Evolutionary conservation across 352 stramenopile species (phyloP).

Genomic region (Globisporangium irregulare): DNA sequence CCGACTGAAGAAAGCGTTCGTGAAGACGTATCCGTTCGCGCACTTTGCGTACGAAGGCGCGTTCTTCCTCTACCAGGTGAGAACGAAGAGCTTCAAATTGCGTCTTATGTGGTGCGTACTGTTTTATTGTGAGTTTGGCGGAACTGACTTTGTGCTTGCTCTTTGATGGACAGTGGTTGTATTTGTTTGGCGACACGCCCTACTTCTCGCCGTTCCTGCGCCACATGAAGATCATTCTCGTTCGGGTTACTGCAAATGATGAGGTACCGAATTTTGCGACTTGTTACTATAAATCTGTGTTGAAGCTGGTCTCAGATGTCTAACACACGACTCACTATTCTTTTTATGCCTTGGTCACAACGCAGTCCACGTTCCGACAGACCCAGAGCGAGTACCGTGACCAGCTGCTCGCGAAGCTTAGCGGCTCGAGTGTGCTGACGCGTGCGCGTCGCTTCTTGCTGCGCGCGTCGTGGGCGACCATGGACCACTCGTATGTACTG

Average conservation of each 20-base stretch:
- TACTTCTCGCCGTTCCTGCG: constrained; percentile 82
- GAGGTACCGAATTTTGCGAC: constrained; percentile 30
- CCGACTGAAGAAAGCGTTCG: constrained; percentile 55
- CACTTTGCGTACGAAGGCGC: constrained; percentile 79
- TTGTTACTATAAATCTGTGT: not conserved
- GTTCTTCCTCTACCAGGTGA: constrained; percentile 81
- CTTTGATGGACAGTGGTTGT: constrained; percentile 53
- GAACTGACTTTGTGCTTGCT: constrained; percentile 3
- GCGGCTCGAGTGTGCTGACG: constrained; percentile 36
- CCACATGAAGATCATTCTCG: constrained; percentile 68
- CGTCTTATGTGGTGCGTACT: not conserved
- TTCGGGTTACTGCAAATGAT: constrained; percentile 67
- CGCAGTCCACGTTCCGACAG: constrained; percentile 46
- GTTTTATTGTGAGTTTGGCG: not conserved
- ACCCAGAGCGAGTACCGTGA: constrained; percentile 53
- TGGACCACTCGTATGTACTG: constrained; percentile 83
- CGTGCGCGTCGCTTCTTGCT: constrained; percentile 41
- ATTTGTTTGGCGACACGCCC: constrained; percentile 79
- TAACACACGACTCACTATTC: not conserved
- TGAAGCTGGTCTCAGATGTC: not conserved
- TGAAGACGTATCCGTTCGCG: constrained; percentile 65
- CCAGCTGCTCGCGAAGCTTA: constrained; percentile 47
- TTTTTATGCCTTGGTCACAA: not conserved
- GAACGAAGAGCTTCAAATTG: not conserved
- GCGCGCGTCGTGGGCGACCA: constrained; percentile 54